Conservation (phyloP, 2,329 filamentous ascomycete genomes). For the Alternaria metachromatica region DNA sequence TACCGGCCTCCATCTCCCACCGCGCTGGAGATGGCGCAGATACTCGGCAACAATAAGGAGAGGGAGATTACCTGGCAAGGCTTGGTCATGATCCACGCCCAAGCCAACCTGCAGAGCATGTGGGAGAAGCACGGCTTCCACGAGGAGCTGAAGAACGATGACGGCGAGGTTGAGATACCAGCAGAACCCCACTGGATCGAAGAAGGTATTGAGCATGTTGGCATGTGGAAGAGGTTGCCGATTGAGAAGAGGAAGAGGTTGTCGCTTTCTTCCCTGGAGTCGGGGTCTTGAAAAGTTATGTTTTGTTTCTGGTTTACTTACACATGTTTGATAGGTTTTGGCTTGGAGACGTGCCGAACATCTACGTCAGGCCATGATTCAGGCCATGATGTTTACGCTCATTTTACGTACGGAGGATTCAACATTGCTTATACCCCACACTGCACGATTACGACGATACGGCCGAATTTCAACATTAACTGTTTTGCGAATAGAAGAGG, state of each 20-base stretch:
- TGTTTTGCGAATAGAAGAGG: not conserved
- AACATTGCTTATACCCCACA: conserved; percentile 10
- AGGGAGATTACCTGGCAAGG: conserved; percentile 69
- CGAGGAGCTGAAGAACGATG: conserved; percentile 72
- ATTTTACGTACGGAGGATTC: not conserved
- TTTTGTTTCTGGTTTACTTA: not conserved
- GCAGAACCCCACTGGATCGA: conserved; percentile 69
- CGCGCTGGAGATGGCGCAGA: conserved; percentile 51
- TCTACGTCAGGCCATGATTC: not conserved
- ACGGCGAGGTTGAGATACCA: conserved; percentile 37
- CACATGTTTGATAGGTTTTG: not conserved
- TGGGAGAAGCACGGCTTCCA: conserved; percentile 78
- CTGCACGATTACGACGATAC: conserved; percentile 5
- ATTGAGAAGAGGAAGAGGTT: conserved; percentile 20
- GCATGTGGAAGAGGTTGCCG: conserved; percentile 71
- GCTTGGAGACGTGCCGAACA: not conserved
- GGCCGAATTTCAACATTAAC: not conserved
- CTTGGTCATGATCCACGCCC: conserved; percentile 79
- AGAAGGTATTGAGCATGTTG: conserved; percentile 83
- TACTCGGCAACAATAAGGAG: conserved; percentile 52
- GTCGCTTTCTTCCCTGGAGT: conserved; percentile 15
- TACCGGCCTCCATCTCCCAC: conserved; percentile 49
- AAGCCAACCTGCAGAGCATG: conserved; percentile 67
- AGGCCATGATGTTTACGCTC: not conserved
- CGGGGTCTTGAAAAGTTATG: not conserved